Base-by-base conservation (phyloP, 306 rosid genomes). In the Rubus parviflorus region DNA sequence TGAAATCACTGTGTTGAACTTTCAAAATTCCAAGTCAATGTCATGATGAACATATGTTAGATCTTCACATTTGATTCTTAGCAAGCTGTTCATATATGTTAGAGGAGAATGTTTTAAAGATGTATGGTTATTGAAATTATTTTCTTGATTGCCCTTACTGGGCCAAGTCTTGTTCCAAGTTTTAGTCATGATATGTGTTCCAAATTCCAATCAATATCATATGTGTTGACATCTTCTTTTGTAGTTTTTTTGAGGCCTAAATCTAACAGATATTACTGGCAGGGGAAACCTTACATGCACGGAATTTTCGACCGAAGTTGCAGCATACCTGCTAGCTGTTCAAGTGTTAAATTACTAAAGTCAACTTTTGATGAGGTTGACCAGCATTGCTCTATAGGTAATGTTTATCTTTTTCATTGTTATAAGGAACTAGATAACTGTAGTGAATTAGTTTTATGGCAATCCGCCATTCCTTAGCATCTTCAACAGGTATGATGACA, bases 351-450 rank as follows among this genome's bases (percentile, higher is more conserved):
- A 80, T 80, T 82, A 20, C 72, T 79, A 45, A 77, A 86, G 68
- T 43, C 83, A 49, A 75, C 84, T 73, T 57, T 69, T 73, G 89
- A 82, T 62, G 88, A 80, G 38, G 84, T 75, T 48, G 75, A 80
- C 23, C 80, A 63, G 14, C 85, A 81, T 46, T 77, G 89, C 82
- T 85, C 97, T 81, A 40, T 84, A 65, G 97, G 98, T 90, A 86
- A 82, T 49, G 13, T 43, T 75, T 69, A 4, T 23, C 9, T 75
- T 63, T 16, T 11, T 7, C 1, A 13, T 48, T 53, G 4, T 47
- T 23, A 70, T 61, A 23, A 48, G 45, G n/a, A 11, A 37, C 35
- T 6, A 35, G 46, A 49, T 35, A 35, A 3, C 5, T 53, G 19
- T 38, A 38, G 48, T 12, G 1, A 72, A 37, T 38, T 72, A 38